A percentile compares a stretch with the other conserved stretches of the same genome.
Conservation (phyloP, 2,329 filamentous ascomycete genomes). For the Cladosporium sp. region DNA sequence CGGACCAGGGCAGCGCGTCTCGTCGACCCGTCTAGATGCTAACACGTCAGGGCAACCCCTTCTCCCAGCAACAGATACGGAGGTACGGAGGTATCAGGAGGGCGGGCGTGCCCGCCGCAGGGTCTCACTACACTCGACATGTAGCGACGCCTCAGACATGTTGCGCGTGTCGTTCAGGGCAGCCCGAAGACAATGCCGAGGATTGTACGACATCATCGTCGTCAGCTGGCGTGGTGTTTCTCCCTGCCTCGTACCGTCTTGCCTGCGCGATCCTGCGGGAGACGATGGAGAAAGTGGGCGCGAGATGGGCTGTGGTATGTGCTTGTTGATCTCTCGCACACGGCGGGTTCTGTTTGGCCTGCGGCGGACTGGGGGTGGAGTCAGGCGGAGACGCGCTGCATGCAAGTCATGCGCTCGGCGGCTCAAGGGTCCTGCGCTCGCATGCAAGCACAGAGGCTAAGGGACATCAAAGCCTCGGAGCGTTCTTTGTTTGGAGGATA, state of each 20-base stretch:
- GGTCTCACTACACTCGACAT: background rate
- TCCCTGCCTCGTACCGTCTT: background rate
- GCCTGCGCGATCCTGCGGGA: background rate
- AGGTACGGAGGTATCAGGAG: background rate
- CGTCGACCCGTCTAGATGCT: background rate
- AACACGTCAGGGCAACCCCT: conserved; percentile 1
- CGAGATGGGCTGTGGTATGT: background rate
- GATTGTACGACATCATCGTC: conserved; percentile 7
- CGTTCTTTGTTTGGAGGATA: background rate
- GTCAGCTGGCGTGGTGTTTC: background rate
- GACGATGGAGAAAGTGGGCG: background rate
- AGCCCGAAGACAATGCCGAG: background rate
- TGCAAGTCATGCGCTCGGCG: conserved; percentile 10
- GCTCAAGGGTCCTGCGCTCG: background rate
- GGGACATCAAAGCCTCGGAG: background rate
- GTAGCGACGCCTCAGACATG: conserved; percentile 3
- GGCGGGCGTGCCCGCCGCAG: background rate
- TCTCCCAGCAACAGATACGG: background rate
- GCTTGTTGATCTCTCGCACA: conserved; percentile 5
- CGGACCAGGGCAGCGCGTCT: background rate
- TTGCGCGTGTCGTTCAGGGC: background rate
- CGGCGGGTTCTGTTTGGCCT: conserved; percentile 1
- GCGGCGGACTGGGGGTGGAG: background rate
- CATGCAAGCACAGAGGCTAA: no score
- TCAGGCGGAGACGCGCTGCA: background rate